Base-by-base conservation (phyloP, 768 basidiomycete species). In the Cubamyces lactineus region DNA sequence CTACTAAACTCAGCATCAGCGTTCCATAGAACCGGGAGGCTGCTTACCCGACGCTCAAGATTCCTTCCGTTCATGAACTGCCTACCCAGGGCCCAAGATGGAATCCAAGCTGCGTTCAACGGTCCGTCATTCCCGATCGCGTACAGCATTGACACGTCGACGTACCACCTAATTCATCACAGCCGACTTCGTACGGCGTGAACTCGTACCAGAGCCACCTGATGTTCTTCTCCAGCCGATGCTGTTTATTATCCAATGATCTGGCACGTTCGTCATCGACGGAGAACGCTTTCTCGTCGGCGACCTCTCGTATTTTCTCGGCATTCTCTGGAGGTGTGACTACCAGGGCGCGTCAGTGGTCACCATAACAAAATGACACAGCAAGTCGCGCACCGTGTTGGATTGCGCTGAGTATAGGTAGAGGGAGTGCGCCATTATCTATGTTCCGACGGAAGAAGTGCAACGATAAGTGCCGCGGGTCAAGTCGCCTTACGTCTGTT, bases 161-260 rank as follows among this genome's bases (percentile, higher is more conserved):
- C 63, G 24, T 48, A 71, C 70, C 70, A 15, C 70, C 70, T 21
- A 71, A 51, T 34, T 71, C 70, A 34, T 71, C 70, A 38, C 70
- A 71, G 5, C 70, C 70, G 17, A 71, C 59, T 46, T 71, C 70
- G 47, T 68, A 71, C 0, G 68, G 70, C 17, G 68, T 69, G 48
- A 71, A 69, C 54, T 71, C 70, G 45, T 71, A 71, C 70, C 70
- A 71, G 1, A 71, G 60, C 61, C 64, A 69, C 19, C 68, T 52
- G 42, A 62, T 56, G 2, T 55, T 38, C 7, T 59, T 57, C 30
- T 50, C 55, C 2, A 71, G 64, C 6, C 26, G 28, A 6, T 43
- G 19, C 24, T 67, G 45, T n/a, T 59, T 59, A 15, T 54, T 21
- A 0, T 52, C 65, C 6, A 69, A 59, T 6, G 55, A 43, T 13